These are phyloP conservation scores for Pichia heedii DNA, from an alignment of 805 yeast species.

Conservation along the genomic window DNA sequence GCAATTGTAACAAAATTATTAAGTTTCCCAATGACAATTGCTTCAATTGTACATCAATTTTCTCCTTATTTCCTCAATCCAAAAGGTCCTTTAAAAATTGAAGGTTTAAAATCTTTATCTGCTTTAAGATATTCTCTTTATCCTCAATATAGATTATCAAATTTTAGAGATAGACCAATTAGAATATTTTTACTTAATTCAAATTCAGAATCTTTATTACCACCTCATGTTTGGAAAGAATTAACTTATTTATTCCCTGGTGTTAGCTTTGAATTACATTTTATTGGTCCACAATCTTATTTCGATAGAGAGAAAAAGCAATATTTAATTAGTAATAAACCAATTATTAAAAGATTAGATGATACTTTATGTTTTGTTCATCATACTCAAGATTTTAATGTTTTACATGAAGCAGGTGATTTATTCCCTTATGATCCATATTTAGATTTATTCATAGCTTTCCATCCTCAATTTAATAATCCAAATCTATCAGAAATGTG, in stretches of 20 bases:
- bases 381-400: conserved; percentile 89
- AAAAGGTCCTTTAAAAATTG: conserved; percentile 80
- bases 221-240: conserved; percentile 94
- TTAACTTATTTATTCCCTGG: conserved; percentile 78
- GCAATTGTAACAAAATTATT: conserved; percentile 94
- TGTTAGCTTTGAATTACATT: conserved; percentile 74
- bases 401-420: conserved; percentile 83
- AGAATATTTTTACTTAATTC: conserved; percentile 87
- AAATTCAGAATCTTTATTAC: conserved; percentile 86
- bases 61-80: conserved; percentile 80
- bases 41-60: conserved; percentile 69
- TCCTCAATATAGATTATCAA: conserved; percentile 53
- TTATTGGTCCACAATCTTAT: conserved; percentile 88
- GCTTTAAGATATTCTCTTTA: conserved; percentile 86
- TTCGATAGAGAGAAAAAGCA: conserved; percentile 64
- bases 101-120: conserved; percentile 88
- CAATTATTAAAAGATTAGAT: conserved; percentile 68
- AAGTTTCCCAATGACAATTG: conserved; percentile 87
- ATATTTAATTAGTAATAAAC: conserved; percentile 48
- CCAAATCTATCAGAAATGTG: conserved; percentile 73
- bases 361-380: conserved; percentile 63
- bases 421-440: conserved; percentile 98
- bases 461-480: conserved; percentile 92
- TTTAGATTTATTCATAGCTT: conserved; percentile 81
- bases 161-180: conserved; percentile 77